Percentiles rank a stretch among this genome's conserved stretches.
phyloP scores from a whole-genome alignment of 164 flowering plant species.

The Tinospora cordifolia region DNA sequence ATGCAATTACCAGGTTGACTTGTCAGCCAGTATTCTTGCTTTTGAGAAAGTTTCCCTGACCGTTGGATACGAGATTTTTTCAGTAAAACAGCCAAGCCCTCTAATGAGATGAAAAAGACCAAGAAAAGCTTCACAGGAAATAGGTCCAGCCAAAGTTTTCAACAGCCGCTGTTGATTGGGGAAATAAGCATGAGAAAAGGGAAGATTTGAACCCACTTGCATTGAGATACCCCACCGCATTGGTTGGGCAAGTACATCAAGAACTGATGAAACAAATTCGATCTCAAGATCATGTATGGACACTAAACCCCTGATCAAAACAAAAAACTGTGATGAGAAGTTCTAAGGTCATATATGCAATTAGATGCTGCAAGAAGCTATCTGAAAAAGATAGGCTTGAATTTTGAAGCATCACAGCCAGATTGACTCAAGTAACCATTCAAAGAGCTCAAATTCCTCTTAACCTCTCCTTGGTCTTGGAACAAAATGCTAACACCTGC shows the following conservation, averaged over 20 bases:
- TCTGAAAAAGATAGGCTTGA: not conserved
- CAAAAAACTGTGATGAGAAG: slow-evolving; percentile 13
- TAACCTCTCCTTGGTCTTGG: not conserved
- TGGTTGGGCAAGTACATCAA: slow-evolving; percentile 54
- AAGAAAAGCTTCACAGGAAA: slow-evolving; percentile 36
- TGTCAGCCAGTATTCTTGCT: slow-evolving; percentile 31
- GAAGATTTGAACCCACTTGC: slow-evolving; percentile 53
- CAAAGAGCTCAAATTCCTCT: not conserved
- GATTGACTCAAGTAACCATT: not conserved
- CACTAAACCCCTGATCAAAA: slow-evolving; percentile 54
- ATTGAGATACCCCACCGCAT: slow-evolving; percentile 54
- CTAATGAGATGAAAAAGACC: slow-evolving; percentile 30
- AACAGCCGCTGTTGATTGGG: slow-evolving; percentile 31
- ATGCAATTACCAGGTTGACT: slow-evolving; percentile 53
- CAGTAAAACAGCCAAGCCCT: slow-evolving; percentile 13
- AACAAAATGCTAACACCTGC: not conserved
- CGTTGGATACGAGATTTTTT: slow-evolving; percentile 8
- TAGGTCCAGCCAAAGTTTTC: slow-evolving; percentile 41
- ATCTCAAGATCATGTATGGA: slow-evolving; percentile 39
- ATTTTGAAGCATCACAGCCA: not conserved
- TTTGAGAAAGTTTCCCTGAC: slow-evolving; percentile 21
- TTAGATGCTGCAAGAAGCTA: not conserved
- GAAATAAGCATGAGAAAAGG: slow-evolving; percentile 61
- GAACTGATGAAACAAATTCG: slow-evolving; percentile 35
- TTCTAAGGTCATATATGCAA: not conserved